Evolutionary conservation across 2,329 filamentous ascomycete species (phyloP), one percentile per base, ranked within the genome.

Genomic region (Clarireedia monteithiana): DNA sequence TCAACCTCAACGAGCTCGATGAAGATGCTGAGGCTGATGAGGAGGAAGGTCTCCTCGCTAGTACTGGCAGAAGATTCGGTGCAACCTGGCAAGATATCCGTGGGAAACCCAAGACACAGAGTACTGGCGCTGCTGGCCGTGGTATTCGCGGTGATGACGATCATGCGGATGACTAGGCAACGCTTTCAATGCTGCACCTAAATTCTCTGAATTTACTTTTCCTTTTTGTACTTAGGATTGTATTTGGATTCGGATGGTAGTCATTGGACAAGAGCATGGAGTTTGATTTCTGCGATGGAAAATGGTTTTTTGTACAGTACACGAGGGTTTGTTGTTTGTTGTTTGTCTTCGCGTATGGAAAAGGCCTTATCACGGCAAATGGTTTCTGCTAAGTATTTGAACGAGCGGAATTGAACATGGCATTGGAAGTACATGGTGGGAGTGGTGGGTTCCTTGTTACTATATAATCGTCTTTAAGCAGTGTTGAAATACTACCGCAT

Each of bases 1-100:
- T 96, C 38, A 83, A 92, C 64, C 77, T 92, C 55, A 80, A 82
- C 47, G 84, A 91, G 66, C 70, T 95, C 6, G 94, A 97, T 62
- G 88, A 92, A 59, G 91, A 96, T 67, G 85, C 91, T 15, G 89
- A 95, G 70, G 88, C 86, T 30, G 91, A 92, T 17, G 94, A 97
- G 69, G 94, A 99, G 68, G 94, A 99, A 73, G 89, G 91, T 10
- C 75, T 99, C 49, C 75, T 99, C 48, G 89, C 90, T 0, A 90
- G 83, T 64, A 95, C 91, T 0, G 84, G 90, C 5, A 76, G 90
- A 56, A 80, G 90, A 34, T 91, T 95, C 63, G 86, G 88, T 45
- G 89, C 89, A 5, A 91, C 88, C 1, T 96, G 91, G 91, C 83
- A 92, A 69, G 90, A 95, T 68, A 86, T 95, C 50, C 89, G 86